phyloP scores from a whole-genome alignment of 129 eudicot species.

The Centrapalus pauciflorus region DNA sequence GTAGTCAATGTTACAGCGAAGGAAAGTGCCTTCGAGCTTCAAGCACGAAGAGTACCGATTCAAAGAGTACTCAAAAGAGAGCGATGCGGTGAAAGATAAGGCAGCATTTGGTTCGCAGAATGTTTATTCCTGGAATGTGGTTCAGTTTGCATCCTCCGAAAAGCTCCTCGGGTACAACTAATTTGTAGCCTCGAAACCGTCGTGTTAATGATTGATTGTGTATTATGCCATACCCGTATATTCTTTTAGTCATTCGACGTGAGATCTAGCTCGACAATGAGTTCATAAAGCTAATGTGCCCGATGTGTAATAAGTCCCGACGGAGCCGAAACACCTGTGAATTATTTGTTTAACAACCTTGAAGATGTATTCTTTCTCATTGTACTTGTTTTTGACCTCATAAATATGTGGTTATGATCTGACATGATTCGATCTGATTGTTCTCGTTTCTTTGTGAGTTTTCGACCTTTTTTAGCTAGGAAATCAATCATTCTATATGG shows the following conservation, averaged over 20 bases:
- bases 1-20: slow-evolving; percentile 90
- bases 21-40: slow-evolving; percentile 83
- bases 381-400: slow-evolving; percentile 8
- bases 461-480: neutral
- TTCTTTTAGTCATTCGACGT: slow-evolving; percentile 31
- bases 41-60: slow-evolving; percentile 80
- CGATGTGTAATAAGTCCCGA: slow-evolving; percentile 13
- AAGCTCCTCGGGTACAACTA: slow-evolving; percentile 30
- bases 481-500: neutral
- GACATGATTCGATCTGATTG: neutral
- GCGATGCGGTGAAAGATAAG: slow-evolving; percentile 89
- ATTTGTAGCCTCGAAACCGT: slow-evolving; percentile 13
- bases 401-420: slow-evolving; percentile 5
- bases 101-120: no score
- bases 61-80: slow-evolving; percentile 70
- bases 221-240: slow-evolving; percentile 15
- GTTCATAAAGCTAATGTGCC: slow-evolving; percentile 21
- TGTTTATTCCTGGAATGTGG: no score
- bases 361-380: slow-evolving; percentile 16
- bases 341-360: slow-evolving; percentile 25
- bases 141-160: slow-evolving; percentile 43
- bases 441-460: neutral
- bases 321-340: neutral
- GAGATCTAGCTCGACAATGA: slow-evolving; percentile 20
- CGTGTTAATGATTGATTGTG: no score